phyloP scores from a whole-genome alignment of 768 basidiomycete genomes.

The Coprinopsis cinerea region DNA sequence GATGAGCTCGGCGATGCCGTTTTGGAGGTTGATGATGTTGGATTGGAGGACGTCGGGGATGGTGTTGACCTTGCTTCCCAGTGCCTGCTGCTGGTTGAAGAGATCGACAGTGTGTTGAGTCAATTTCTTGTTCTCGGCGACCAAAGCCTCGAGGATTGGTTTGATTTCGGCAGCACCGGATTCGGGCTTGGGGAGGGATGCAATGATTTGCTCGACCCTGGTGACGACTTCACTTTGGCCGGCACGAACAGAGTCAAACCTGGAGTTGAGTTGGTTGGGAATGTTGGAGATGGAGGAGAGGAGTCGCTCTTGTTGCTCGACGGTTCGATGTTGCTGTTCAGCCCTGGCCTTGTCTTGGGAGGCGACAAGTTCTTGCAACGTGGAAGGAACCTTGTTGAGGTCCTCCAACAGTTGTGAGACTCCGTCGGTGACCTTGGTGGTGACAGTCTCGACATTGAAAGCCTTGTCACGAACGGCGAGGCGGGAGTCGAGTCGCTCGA shows the following conservation, averaged over 20 bases:
- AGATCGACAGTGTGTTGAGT: slow-evolving; percentile 44
- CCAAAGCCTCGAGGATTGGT: slow-evolving; percentile 41
- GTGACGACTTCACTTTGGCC: slow-evolving; percentile 30
- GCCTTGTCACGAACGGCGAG: slow-evolving; percentile 71
- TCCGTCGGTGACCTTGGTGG: slow-evolving; percentile 48
- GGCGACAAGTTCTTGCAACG: slow-evolving; percentile 35
- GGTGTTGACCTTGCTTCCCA: slow-evolving; percentile 45
- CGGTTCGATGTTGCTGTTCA: slow-evolving; percentile 31
- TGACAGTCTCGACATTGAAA: slow-evolving; percentile 56
- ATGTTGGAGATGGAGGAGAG: slow-evolving; percentile 38
- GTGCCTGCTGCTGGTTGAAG: slow-evolving; percentile 43
- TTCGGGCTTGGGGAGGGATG: slow-evolving; percentile 21
- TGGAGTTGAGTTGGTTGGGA: slow-evolving; percentile 39
- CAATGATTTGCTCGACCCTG: slow-evolving; percentile 22
- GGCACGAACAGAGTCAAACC: slow-evolving; percentile 36
- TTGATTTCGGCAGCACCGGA: slow-evolving; percentile 41
- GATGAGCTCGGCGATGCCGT: slow-evolving; percentile 55
- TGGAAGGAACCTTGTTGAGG: slow-evolving; percentile 29
- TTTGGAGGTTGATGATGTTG: slow-evolving; percentile 50
- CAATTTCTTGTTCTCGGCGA: slow-evolving; percentile 44
- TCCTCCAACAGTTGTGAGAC: slow-evolving; percentile 29
- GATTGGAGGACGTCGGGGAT: slow-evolving; percentile 57
- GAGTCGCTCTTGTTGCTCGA: slow-evolving; percentile 35
- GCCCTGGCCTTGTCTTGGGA: slow-evolving; percentile 34
- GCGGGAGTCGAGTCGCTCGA: slow-evolving; percentile 78